Conservation (phyloP, 2,329 filamentous ascomycete species). For the Spiromastix sp. region DNA sequence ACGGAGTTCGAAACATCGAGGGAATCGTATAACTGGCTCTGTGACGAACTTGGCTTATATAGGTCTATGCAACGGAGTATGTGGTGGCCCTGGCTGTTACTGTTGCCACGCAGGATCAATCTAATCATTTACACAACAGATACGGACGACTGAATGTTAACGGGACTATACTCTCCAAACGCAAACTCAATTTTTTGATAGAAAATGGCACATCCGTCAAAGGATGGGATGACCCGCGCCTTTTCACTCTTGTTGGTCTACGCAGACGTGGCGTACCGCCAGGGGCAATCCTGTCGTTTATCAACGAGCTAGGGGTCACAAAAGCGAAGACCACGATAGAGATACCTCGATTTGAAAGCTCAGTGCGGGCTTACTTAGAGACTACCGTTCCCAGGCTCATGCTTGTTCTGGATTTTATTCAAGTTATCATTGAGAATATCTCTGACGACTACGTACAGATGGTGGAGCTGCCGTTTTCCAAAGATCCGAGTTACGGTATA, state of each 20-base stretch:
- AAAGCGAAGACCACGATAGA: constrained; percentile 68
- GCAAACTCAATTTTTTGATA: constrained; percentile 66
- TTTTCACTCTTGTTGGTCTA: constrained; percentile 73
- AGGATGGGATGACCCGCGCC: constrained; percentile 69
- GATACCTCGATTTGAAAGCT: constrained; percentile 65
- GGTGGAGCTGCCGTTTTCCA: constrained; percentile 65
- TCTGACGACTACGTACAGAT: constrained; percentile 56
- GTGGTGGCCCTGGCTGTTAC: too few relatives aligned
- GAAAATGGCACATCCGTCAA: constrained; percentile 23
- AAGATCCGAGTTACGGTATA: constrained; percentile 49
- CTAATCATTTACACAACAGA: too few relatives aligned
- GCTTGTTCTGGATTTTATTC: constrained; percentile 72
- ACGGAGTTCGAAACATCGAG: constrained; percentile 80
- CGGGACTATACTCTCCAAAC: constrained; percentile 73
- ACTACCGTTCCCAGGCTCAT: constrained; percentile 73
- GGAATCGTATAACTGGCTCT: constrained; percentile 84
- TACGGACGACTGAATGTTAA: constrained; percentile 61
- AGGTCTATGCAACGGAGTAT: constrained; percentile 81
- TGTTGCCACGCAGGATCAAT: too few relatives aligned
- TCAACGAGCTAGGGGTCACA: constrained; percentile 78
- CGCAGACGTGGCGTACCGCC: constrained; percentile 72
- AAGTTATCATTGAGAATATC: constrained; percentile 65
- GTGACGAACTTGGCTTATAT: constrained; percentile 71
- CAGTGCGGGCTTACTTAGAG: constrained; percentile 75
- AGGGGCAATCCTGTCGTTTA: constrained; percentile 71